These are phyloP conservation scores for Acanthamoeba triangularis DNA, from an alignment of 208 protist genomes.

Conservation along the genomic window DNA sequence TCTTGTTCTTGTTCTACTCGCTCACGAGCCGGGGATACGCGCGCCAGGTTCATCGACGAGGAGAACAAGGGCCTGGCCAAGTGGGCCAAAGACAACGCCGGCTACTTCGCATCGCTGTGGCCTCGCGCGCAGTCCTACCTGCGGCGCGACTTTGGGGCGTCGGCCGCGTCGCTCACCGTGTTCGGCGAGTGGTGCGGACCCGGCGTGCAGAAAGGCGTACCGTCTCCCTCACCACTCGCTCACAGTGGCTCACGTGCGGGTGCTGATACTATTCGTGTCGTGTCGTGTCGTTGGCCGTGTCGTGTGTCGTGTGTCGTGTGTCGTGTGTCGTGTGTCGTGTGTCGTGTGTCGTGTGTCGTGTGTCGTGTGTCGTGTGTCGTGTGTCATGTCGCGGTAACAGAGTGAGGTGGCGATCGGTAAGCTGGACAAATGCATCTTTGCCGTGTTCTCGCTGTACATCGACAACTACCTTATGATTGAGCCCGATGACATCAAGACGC, in stretches of 20 bases:
- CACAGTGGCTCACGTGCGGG: too few species aligned
- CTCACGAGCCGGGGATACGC: not conserved
- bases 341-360: not conserved
- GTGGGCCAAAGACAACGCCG: constrained; percentile 17
- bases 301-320: not conserved
- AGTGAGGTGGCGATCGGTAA: constrained; percentile 36
- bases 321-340: not conserved
- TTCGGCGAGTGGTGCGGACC: constrained; percentile 70
- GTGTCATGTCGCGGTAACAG: not conserved
- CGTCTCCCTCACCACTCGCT: not conserved
- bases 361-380: not conserved
- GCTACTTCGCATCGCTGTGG: constrained; percentile 40
- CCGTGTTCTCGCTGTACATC: constrained; percentile 25
- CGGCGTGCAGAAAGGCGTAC: constrained; percentile 65
- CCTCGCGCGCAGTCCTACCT: not conserved
- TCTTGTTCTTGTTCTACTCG: not conserved
- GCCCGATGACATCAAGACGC: constrained; percentile 31
- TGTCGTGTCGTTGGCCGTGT: not conserved
- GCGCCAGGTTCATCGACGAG: constrained; percentile 22
- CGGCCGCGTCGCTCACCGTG: not conserved
- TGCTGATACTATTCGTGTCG: not conserved
- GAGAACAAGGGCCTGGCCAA: constrained; percentile 56
- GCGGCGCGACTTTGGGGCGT: not conserved
- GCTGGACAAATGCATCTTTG: constrained; percentile 16
- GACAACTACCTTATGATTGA: constrained; percentile 4